Evolutionary conservation across 345 rosid genomes (phyloP).

Genomic region (Xanthoceras sorbifolium): DNA sequence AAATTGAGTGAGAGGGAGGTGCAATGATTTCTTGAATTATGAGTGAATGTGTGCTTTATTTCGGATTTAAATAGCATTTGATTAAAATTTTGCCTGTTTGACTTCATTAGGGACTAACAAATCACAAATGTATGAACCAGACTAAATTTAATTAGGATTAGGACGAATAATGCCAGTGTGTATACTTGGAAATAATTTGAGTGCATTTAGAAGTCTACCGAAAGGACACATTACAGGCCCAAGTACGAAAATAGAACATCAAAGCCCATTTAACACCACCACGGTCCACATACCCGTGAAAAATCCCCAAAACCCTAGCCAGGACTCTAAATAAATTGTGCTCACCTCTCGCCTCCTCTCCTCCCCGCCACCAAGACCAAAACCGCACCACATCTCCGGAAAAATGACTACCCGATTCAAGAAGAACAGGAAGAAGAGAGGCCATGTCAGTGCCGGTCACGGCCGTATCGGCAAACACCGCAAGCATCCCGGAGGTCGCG

Average conservation of each 20-base stretch:
- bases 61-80: too few relatives aligned
- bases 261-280: not conserved
- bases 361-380: conserved; percentile 12
- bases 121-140: too few relatives aligned
- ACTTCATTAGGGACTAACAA: too few relatives aligned
- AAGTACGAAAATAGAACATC: not conserved
- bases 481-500: conserved; percentile 88
- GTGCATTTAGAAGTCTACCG: too few relatives aligned
- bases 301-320: conserved; percentile 27
- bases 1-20: too few relatives aligned
- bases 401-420: conserved; percentile 63
- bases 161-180: too few relatives aligned
- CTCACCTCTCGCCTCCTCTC: conserved; percentile 1
- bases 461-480: conserved; percentile 86
- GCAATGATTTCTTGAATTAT: too few relatives aligned
- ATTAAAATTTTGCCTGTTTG: too few relatives aligned
- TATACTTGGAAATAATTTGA: too few relatives aligned
- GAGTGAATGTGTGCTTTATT: too few relatives aligned
- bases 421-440: conserved; percentile 93
- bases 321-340: not conserved
- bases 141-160: too few relatives aligned
- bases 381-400: not conserved
- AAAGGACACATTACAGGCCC: not conserved
- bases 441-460: conserved; percentile 87
- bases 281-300: not conserved